Percentiles rank a stretch among this genome's conserved stretches.
Conservation (phyloP, 306 rosid genomes). For the Fagus sylvatica region DNA sequence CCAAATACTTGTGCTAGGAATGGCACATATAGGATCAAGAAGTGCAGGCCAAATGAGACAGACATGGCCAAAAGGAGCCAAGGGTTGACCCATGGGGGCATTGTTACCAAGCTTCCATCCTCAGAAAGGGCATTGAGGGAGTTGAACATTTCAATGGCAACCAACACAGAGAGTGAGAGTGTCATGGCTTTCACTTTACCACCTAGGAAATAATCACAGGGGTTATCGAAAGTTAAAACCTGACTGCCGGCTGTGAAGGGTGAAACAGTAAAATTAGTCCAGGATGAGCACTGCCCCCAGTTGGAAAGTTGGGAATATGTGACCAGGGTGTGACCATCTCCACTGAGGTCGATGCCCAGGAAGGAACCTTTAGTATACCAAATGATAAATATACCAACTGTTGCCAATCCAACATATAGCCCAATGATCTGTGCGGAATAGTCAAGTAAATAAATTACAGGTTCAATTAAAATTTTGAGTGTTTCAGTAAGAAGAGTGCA, state of each 20-base stretch:
- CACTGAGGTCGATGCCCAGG: conserved; percentile 81
- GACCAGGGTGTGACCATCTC: conserved; percentile 83
- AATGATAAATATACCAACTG: conserved; percentile 83
- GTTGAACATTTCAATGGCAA: conserved; percentile 96
- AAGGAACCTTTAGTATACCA: conserved; percentile 87
- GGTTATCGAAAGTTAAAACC: conserved; percentile 51
- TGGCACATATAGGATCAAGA: conserved; percentile 83
- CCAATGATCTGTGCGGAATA: conserved; percentile 68
- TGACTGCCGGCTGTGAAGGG: conserved; percentile 77
- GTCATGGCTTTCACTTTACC: conserved; percentile 93
- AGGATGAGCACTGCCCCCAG: conserved; percentile 80
- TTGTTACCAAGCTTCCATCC: conserved; percentile 80
- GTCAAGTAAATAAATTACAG: not conserved
- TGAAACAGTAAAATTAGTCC: conserved; percentile 79
- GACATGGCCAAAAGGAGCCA: conserved; percentile 97
- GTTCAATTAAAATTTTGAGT: conserved; percentile 7
- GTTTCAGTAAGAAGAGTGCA: not conserved
- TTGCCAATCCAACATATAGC: conserved; percentile 78
- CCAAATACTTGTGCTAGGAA: conserved; percentile 79
- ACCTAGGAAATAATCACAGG: conserved; percentile 71
- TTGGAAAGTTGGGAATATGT: conserved; percentile 85
- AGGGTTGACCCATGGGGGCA: conserved; percentile 99
- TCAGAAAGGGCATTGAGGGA: conserved; percentile 90
- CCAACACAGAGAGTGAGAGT: conserved; percentile 87
- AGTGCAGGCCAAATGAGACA: conserved; percentile 82